Base-by-base conservation (phyloP, 768 basidiomycete species). In the Leccinum obscurum region DNA sequence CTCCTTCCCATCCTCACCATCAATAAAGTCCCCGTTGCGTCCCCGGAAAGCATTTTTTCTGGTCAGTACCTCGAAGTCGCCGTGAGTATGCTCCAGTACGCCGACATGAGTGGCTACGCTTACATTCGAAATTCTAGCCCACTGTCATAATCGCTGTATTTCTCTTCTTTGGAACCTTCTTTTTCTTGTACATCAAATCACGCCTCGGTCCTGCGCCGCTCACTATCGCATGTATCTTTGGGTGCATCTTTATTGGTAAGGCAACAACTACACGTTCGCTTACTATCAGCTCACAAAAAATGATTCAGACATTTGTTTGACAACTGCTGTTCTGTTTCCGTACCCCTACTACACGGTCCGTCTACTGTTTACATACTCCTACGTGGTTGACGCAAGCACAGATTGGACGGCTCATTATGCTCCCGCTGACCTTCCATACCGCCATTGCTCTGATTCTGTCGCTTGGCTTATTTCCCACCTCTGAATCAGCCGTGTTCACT, bases 121-220 rank as follows among this genome's bases (percentile, higher is more conserved):
- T 26, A 66, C 35, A n/a, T 30, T 28, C 7, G 24, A 4, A 32
- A 30, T 32, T 52, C 1, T 62, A 86, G 78, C 88, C 89, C 0
- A 79, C 82, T 2, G 72, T 85, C 44, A 86, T 92, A 48, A 59
- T 85, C 2, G 84, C 77, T 2, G 72, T 85, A 28, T 92, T 89
- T 65, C 73, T 92, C 8, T 88, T 87, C 67, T 26, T 86, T 3
- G 88, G 87, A 4, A 83, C 78, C 57, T 74, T 76, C 0, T 74
- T 84, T 60, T 80, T 90, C 57, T 66, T 88, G 20, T 90, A 81
- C 67, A 65, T 89, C 55, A 86, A 80, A 66, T 85, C 84, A 1
- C 76, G 82, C 26, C 67, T 81, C 62, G 85, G 87, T 3, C 87
- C 87, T 0, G 85, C 88, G 1, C 88, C 88, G 0, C 86, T 85